Conservation (phyloP, 208 protist genomes). For the Vickermania ingenoplastis region DNA sequence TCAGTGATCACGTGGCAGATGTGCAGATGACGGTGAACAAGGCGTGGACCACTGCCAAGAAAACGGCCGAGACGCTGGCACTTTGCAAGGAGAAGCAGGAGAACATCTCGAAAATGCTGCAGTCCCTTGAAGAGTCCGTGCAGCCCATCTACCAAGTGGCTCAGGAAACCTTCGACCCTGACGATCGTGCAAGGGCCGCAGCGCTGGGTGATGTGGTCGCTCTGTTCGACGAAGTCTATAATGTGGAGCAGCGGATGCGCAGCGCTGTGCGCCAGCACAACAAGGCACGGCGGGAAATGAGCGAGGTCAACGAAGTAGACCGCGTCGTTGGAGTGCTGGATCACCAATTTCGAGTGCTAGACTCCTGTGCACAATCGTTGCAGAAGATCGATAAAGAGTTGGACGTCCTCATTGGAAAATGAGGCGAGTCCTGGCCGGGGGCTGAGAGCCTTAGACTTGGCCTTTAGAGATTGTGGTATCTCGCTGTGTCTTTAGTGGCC, state of each 20-base stretch:
- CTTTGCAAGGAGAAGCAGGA: constrained; percentile 46
- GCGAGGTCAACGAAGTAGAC: constrained; percentile 29
- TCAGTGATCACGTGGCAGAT: constrained; percentile 36
- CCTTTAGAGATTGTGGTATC: no score
- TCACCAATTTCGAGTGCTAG: constrained; percentile 49
- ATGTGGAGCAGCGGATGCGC: constrained; percentile 34
- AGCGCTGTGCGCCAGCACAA: constrained; percentile 55
- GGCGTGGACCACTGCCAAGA: constrained; percentile 37
- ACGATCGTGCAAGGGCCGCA: constrained; percentile 27
- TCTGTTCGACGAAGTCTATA: constrained; percentile 59
- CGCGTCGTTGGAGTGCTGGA: constrained; percentile 44
- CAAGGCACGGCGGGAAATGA: constrained; percentile 11
- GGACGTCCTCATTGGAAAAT: constrained; percentile 40
- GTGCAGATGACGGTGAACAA: constrained; percentile 36
- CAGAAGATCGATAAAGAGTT: constrained; percentile 51
- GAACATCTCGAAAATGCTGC: constrained; percentile 32
- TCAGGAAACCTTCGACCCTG: constrained; percentile 12
- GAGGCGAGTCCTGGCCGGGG: no score
- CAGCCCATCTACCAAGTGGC: constrained; percentile 34
- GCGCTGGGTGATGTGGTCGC: constrained; percentile 47
- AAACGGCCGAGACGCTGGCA: constrained; percentile 22
- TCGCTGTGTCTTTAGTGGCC: no score
- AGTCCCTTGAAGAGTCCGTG: constrained; percentile 56
- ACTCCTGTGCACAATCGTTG: constrained; percentile 31
- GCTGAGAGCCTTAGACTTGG: no score